Base-by-base conservation (phyloP, 345 rosid species). In the Salix exigua region DNA sequence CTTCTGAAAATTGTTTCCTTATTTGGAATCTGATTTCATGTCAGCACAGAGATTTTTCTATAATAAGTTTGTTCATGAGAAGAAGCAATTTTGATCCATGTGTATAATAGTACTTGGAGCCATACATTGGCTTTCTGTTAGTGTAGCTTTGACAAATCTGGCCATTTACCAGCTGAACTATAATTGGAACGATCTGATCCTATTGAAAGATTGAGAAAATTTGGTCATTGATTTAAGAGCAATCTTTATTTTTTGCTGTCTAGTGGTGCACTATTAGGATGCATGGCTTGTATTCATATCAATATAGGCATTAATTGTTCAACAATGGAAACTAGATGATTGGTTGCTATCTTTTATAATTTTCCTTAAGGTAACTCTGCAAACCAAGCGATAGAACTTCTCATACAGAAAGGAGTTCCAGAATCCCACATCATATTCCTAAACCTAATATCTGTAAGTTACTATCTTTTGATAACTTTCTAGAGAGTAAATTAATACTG, bases 371-470 rank as follows among this genome's bases (percentile, higher is more conserved):
- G 99, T 73, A 96, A 96, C 87, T 96, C 94, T 63, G 98, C 99
- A 4, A 93, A 89, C 80, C 97, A 96, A 58, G 99, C 99, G 21
- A 94, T 92, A 30, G 91, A 90, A 74, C 89, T 96, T 63, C 97
- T 96, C 62, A 83, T 94, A 75, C 89, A 80, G 79, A 92, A 96
- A 87, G 97, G 98, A 82, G 99, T 96, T 14, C 99, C 99, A 33
- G 99, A 94, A 84, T 87, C 97, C 44, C 88, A 96, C 88, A 93
- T 96, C 44, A 96, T 94, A 83, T 96, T 96, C 88, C 88, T 96
- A 28, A 96, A 94, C 72, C 94, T 94, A 50, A 90, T 96, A 66
- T 96, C 98, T 53, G 99, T 96, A 73, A 96, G 89, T 76, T 60
- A 17, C 48, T 16, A 17, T 21, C 28, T 23, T 42, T 58, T 23